Evolutionary conservation across 1,139 yeast genomes (phyloP), one percentile per base, ranked within the genome.

Genomic region (Blastobotrys malaysiensis): DNA sequence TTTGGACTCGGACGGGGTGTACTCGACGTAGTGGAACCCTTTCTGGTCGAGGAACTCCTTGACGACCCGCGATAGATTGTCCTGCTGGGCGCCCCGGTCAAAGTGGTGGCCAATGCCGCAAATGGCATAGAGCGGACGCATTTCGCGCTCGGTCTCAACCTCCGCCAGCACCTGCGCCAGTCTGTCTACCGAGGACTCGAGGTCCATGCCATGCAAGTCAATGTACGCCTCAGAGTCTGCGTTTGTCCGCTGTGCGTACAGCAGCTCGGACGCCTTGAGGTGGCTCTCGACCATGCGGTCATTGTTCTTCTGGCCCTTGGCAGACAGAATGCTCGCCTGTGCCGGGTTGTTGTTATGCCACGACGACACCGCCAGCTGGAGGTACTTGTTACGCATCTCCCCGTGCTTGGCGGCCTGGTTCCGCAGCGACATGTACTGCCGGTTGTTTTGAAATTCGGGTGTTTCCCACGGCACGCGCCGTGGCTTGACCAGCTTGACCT

Each of bases 121-220:
- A 14, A 73, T 69, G 1, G 71, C 60, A 52, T 72, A 74, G 0
- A 69, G 65, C 0, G 68, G 64, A 36, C 72, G 66, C 2, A 66
- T 62, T 18, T 57, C 52, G 7, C 53, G 58, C 16, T 61, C 60
- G n/a, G 36, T 9, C 52, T 62, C 72, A 1, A 69, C 59, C 9
- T 61, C 64, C 11, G 57, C 53, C 39, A 74, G 51, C 3, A 60
- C 60, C 1, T 57, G 57, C 14, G 58, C 59, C 22, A 74, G 57
- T 43, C 65, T 63, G 9, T 68, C 72, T 5, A 70, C 61, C 2
- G 74, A 73, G 18, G 72, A 74, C 13, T 67, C 69, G 21, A 72
- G 64, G 46, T 72, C 71, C 51, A 70, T 55, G 0, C 77, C 77
- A 55, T 73, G 76, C 55, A 74, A 62, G 53, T 74, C 78, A 45